Conservation (phyloP, 2,329 filamentous ascomycete species). For the Colletotrichum liaoningense region DNA sequence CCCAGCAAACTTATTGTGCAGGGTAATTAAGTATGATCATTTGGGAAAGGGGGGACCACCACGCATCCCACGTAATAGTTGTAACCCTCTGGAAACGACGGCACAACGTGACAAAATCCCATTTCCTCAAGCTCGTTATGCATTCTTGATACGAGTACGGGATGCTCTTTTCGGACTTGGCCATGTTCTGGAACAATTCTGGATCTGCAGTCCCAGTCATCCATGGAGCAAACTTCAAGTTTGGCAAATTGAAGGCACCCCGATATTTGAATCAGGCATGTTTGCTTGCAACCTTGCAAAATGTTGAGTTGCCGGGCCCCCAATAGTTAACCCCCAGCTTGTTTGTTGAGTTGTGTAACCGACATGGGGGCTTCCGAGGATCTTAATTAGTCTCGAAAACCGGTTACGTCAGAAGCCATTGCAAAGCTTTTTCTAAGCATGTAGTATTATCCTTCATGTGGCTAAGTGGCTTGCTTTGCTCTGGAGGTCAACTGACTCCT, state of each 20-base stretch:
- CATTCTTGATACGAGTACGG: neutral
- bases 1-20: neutral
- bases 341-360: neutral
- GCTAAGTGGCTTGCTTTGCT: neutral
- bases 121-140: neutral
- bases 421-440: neutral
- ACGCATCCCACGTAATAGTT: neutral
- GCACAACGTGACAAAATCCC: neutral
- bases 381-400: neutral
- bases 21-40: neutral
- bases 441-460: neutral
- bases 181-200: constrained; percentile 5
- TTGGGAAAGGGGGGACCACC: neutral
- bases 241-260: neutral
- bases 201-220: neutral
- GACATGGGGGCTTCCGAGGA: neutral
- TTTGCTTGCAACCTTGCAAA: neutral
- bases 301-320: neutral
- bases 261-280: neutral
- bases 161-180: neutral
- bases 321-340: neutral
- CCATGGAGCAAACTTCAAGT: neutral
- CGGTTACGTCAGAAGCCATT: neutral
- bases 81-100: neutral
- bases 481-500: neutral